phyloP scores from a whole-genome alignment of 768 basidiomycete species.

The Leucosporidium yakuticum region DNA sequence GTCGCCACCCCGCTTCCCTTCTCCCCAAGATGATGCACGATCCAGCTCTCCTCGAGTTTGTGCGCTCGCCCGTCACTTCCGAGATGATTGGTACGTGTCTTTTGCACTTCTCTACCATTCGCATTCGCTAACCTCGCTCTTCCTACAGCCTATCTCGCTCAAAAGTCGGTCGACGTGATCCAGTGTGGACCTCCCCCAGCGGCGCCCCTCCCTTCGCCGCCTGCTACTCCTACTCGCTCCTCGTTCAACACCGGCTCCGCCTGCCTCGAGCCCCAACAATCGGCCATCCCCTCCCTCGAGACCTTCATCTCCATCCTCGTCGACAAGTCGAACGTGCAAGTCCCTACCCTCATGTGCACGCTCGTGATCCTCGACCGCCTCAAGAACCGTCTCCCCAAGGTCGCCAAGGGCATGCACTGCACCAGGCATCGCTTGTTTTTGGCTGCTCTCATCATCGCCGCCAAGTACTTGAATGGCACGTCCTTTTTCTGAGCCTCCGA shows the following conservation, averaged over 20 bases:
- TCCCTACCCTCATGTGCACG: conserved; percentile 81
- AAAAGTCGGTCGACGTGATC: conserved; percentile 71
- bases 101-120: background rate
- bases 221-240: conserved; percentile 57
- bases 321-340: conserved; percentile 77
- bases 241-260: conserved; percentile 42
- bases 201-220: conserved; percentile 58
- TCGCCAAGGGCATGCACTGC: conserved; percentile 82
- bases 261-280: conserved; percentile 8
- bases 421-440: conserved; percentile 94
- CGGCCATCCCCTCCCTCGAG: conserved; percentile 61
- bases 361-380: conserved; percentile 88
- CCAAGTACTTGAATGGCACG: conserved; percentile 82
- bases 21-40: conserved; percentile 69
- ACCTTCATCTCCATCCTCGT: conserved; percentile 80
- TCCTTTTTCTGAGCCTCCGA: background rate
- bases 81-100: conserved; percentile 65
- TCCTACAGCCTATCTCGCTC: conserved; percentile 60
- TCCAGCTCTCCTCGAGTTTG: conserved; percentile 70
- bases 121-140: background rate
- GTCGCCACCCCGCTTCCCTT: conserved; percentile 66
- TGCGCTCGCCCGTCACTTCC: conserved; percentile 67
- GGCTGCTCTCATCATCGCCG: conserved; percentile 88
- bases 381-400: conserved; percentile 66
- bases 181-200: conserved; percentile 45